Evolutionary conservation across 2,329 filamentous ascomycete species (phyloP).

Genomic region (Fusarium brachygibbosum): DNA sequence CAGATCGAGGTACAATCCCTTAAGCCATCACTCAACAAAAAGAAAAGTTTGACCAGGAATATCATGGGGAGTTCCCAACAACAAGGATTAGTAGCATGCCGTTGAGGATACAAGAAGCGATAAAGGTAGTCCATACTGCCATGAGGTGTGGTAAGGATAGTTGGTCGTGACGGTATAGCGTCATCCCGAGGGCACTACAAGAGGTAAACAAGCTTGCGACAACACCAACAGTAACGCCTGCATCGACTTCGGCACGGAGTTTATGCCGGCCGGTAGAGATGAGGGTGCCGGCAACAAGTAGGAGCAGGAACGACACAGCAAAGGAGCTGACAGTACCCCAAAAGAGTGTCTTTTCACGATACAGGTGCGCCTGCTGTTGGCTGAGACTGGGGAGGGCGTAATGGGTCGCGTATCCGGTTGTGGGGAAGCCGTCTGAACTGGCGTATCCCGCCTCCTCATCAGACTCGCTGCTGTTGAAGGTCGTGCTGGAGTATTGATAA

Average conservation of each 20-base stretch:
- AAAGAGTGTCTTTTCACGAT: conserved; percentile 69
- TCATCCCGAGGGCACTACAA: conserved; percentile 70
- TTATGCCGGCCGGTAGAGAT: conserved; percentile 77
- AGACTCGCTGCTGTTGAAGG: conserved; percentile 55
- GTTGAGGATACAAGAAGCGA: conserved; percentile 58
- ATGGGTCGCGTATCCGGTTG: conserved; percentile 66
- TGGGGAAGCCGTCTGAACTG: conserved; percentile 65
- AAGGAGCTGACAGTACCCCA: conserved; percentile 68
- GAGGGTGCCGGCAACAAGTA: conserved; percentile 74
- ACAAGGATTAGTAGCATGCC: conserved; percentile 60
- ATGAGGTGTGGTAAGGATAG: conserved; percentile 60
- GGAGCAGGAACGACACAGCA: conserved; percentile 71
- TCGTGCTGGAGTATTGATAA: conserved; percentile 51
- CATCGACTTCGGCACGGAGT: conserved; percentile 78
- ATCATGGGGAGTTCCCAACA: conserved; percentile 56
- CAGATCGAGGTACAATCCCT: conserved; percentile 18
- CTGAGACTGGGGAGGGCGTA: conserved; percentile 67
- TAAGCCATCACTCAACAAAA: not conserved
- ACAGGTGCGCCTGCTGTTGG: conserved; percentile 64
- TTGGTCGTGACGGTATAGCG: conserved; percentile 65
- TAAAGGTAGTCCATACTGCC: conserved; percentile 56
- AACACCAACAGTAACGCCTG: conserved; percentile 77
- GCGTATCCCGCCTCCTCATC: conserved; percentile 65
- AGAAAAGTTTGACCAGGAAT: not conserved
- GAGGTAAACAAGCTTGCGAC: conserved; percentile 75